These are phyloP conservation scores for Cydonia oblonga DNA, from an alignment of 331 rosid species.

Conservation along the genomic window DNA sequence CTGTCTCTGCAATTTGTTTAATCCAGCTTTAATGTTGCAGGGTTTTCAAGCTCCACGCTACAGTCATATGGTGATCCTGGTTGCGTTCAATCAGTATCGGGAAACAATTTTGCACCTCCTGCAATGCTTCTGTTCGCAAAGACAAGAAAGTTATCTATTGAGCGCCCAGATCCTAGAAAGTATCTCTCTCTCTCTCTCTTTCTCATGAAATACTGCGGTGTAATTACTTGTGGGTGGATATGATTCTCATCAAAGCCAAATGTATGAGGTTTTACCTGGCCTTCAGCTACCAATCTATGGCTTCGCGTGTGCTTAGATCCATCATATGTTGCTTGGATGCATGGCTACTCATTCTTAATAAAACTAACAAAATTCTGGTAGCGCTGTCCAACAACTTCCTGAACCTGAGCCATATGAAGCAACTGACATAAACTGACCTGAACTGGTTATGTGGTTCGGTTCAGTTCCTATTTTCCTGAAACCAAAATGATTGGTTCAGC, in stretches of 20 bases:
- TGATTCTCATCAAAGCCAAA: neutral
- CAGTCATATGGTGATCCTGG: conserved; percentile 33
- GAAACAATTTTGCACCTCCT: conserved; percentile 30
- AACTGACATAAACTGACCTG: neutral
- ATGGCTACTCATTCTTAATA: neutral
- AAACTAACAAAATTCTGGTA: neutral
- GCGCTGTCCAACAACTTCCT: neutral
- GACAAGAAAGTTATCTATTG: conserved; percentile 41
- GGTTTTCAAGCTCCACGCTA: conserved; percentile 30
- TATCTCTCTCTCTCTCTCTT: conserved; percentile 20
- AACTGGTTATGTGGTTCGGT: neutral
- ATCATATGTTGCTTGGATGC: neutral
- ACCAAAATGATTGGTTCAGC: neutral
- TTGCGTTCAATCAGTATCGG: conserved; percentile 31
- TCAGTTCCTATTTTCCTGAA: neutral
- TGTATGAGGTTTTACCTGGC: neutral
- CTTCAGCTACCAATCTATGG: neutral
- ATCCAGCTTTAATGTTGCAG: conserved; percentile 33
- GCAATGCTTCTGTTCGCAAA: conserved; percentile 31
- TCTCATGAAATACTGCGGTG: neutral
- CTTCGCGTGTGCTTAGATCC: neutral
- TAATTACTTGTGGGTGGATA: neutral
- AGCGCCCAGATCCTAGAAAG: conserved; percentile 43
- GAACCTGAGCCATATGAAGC: neutral
- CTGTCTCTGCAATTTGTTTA: conserved; percentile 18